Evolutionary conservation across 2,329 filamentous ascomycete species (phyloP).

Genomic region (Penicillium nordicum): DNA sequence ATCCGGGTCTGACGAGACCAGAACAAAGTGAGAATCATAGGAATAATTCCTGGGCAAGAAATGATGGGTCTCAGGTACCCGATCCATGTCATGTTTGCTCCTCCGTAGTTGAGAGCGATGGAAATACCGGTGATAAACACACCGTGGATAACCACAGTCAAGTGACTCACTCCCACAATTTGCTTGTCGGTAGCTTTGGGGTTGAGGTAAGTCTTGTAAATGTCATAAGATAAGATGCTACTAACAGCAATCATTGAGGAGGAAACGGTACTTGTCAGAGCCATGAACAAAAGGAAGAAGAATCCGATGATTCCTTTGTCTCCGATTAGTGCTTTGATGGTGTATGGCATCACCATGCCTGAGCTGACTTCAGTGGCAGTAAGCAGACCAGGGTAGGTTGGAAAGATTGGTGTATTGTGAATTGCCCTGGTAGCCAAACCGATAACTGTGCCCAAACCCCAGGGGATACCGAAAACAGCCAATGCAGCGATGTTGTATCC

Average conservation of each 20-base stretch:
- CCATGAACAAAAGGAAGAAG: constrained; percentile 52
- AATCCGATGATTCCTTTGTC: constrained; percentile 43
- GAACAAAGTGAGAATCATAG: constrained; percentile 44
- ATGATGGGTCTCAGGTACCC: constrained; percentile 44
- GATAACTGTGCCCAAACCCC: constrained; percentile 48
- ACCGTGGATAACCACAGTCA: constrained; percentile 48
- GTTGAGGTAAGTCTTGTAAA: constrained; percentile 53
- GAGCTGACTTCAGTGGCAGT: constrained; percentile 42
- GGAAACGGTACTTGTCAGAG: constrained; percentile 50
- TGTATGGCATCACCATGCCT: constrained; percentile 50
- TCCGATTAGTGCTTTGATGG: constrained; percentile 45
- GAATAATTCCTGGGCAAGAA: constrained; percentile 46
- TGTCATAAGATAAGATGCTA: constrained; percentile 50
- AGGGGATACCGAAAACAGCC: constrained; percentile 48
- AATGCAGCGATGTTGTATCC: constrained; percentile 48
- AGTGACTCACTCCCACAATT: constrained; percentile 46
- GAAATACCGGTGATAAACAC: constrained; percentile 50
- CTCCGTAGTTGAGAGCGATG: constrained; percentile 48
- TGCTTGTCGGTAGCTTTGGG: constrained; percentile 44
- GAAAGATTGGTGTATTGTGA: constrained; percentile 47
- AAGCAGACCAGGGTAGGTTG: constrained; percentile 43
- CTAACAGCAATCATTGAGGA: constrained; percentile 52
- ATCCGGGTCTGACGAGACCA: constrained; percentile 48
- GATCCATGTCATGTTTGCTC: constrained; percentile 50
- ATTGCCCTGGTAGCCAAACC: constrained; percentile 46